Percentiles rank a stretch among this genome's conserved stretches.
These are phyloP conservation scores for Aaosphaeria arxii DNA, from an alignment of 2,329 filamentous ascomycete species.

Conservation along the genomic window DNA sequence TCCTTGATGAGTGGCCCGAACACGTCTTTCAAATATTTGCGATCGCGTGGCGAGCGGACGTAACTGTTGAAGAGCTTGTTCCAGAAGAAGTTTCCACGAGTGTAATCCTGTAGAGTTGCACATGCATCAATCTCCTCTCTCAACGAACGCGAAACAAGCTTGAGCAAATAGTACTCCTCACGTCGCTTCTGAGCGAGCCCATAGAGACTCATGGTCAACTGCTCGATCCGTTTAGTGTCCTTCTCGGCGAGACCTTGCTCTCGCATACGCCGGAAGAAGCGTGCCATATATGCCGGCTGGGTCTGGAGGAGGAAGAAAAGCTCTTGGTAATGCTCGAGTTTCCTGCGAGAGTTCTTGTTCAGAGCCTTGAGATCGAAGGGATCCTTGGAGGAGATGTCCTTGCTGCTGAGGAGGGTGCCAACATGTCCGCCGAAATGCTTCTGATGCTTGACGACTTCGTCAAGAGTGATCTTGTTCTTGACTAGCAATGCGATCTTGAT, in stretches of 20 bases:
- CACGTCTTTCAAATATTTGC: conserved; percentile 86
- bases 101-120: conserved; percentile 73
- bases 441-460: conserved; percentile 96
- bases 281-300: conserved; percentile 88
- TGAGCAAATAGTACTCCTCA: conserved; percentile 95
- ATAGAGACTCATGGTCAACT: conserved; percentile 93
- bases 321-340: conserved; percentile 95
- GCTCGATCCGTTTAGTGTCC: conserved; percentile 88
- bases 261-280: conserved; percentile 79
- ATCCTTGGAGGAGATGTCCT: conserved; percentile 82
- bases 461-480: conserved; percentile 98
- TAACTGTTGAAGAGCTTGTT: conserved; percentile 82
- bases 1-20: conserved; percentile 82
- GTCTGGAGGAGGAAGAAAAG: conserved; percentile 97
- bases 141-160: conserved; percentile 77
- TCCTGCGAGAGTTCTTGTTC: conserved; percentile 93
- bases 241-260: conserved; percentile 85
- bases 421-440: conserved; percentile 92
- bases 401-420: conserved; percentile 79
- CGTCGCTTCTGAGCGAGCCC: conserved; percentile 95
- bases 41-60: conserved; percentile 83
- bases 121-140: conserved; percentile 80
- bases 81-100: conserved; percentile 92
- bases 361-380: conserved; percentile 95
- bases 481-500: conserved; percentile 98